These are phyloP conservation scores for Guadua angustifolia DNA, from an alignment of 176 grass and related monocot genomes.

Conservation along the genomic window DNA sequence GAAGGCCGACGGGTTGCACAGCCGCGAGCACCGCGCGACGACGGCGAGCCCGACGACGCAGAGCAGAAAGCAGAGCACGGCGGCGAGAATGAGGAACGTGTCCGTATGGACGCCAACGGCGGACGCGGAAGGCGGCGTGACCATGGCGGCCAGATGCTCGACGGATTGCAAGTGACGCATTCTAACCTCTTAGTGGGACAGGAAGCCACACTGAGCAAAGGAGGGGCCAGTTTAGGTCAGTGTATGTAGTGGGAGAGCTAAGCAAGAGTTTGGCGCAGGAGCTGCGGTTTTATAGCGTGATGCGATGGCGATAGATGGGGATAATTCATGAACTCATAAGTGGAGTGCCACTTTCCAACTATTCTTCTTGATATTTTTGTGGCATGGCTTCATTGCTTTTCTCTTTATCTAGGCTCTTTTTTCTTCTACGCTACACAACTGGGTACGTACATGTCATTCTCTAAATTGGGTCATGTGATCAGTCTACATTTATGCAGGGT, in stretches of 20 bases:
- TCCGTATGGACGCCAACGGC: conserved; percentile 51
- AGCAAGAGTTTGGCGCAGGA: background rate
- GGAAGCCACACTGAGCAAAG: background rate
- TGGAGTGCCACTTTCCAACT: conserved; percentile 10
- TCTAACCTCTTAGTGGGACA: background rate
- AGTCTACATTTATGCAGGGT: background rate
- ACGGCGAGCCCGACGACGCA: conserved; percentile 76
- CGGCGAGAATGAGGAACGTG: conserved; percentile 65
- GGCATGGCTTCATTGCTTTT: background rate
- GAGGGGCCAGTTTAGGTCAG: conserved; percentile 36
- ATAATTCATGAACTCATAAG: background rate
- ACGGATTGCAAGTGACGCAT: conserved; percentile 36
- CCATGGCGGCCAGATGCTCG: conserved; percentile 29
- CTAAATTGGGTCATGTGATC: conserved; percentile 31
- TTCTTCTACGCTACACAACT: background rate
- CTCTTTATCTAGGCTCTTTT: background rate
- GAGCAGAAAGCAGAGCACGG: conserved; percentile 69
- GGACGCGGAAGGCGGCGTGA: background rate
- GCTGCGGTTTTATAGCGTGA: conserved; percentile 26
- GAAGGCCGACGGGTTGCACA: conserved; percentile 54
- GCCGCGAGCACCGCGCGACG: conserved; percentile 59
- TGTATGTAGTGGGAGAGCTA: background rate
- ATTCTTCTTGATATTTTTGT: conserved; percentile 14
- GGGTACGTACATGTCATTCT: conserved; percentile 32
- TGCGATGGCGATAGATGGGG: background rate